These are phyloP conservation scores for Aspergillus ostianus DNA, from an alignment of 495 filamentous ascomycete species.

Conservation along the genomic window DNA sequence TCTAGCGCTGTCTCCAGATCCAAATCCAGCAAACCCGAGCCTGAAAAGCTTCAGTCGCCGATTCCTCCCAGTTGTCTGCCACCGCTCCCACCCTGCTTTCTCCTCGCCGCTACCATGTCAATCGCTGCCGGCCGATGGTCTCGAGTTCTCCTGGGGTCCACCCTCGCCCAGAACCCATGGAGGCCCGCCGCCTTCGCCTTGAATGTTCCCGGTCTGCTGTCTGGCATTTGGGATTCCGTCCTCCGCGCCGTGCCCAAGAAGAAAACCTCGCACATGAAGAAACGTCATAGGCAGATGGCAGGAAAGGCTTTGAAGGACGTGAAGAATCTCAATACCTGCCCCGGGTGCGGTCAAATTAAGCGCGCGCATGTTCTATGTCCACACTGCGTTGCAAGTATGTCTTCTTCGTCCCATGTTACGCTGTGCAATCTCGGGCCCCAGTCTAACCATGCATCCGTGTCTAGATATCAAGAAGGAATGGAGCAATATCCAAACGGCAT, in stretches of 20 bases:
- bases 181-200: constrained; percentile 29
- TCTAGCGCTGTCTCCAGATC: constrained; percentile 31
- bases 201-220: constrained; percentile 58
- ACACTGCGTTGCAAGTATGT: constrained; percentile 70
- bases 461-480: constrained; percentile 36
- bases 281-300: constrained; percentile 85
- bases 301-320: constrained; percentile 93
- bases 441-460: background rate
- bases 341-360: constrained; percentile 84
- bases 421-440: no score
- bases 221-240: constrained; percentile 86
- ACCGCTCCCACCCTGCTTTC: constrained; percentile 18
- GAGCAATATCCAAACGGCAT: constrained; percentile 24
- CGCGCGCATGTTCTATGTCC: constrained; percentile 84
- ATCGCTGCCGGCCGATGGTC: constrained; percentile 15
- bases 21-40: constrained; percentile 22
- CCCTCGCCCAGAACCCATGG: constrained; percentile 21
- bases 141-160: constrained; percentile 17
- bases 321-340: constrained; percentile 78
- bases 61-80: constrained; percentile 21
- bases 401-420: background rate
- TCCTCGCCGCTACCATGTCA: constrained; percentile 17
- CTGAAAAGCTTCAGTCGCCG: constrained; percentile 20
- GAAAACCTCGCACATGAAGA: constrained; percentile 97
- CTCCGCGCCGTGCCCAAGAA: constrained; percentile 96